Percentiles rank a stretch among this genome's conserved stretches.
phyloP scores from a whole-genome alignment of 2,329 filamentous ascomycete species.

The Blastomyces percursus region DNA sequence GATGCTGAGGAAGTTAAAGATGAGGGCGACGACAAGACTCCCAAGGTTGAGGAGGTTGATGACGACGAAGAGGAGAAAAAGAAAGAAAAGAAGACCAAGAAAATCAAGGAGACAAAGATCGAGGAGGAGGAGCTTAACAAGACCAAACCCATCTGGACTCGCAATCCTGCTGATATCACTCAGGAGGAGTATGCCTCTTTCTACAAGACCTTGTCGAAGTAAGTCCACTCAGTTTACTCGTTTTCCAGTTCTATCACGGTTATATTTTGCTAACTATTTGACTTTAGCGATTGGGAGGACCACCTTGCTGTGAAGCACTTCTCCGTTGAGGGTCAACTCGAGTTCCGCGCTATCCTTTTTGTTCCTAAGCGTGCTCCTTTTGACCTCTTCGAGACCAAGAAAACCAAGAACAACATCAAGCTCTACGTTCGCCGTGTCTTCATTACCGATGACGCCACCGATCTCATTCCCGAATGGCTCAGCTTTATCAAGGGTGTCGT shows the following conservation, averaged over 20 bases:
- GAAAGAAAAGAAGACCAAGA: constrained; percentile 98
- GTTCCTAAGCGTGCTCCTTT: constrained; percentile 99
- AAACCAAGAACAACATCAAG: constrained; percentile 99
- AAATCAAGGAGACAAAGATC: constrained; percentile 95
- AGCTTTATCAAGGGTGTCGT: constrained; percentile 99
- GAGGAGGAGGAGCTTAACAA: constrained; percentile 99
- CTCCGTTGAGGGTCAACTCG: constrained; percentile 99
- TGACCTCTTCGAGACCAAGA: constrained; percentile 99
- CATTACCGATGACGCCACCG: constrained; percentile 98
- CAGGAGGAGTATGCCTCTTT: constrained; percentile 96
- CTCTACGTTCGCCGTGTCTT: constrained; percentile 99
- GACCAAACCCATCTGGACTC: constrained; percentile 99
- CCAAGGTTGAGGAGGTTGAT: constrained; percentile 86
- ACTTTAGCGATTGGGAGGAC: constrained; percentile 79
- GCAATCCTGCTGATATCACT: constrained; percentile 90
- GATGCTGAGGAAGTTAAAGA: constrained; percentile 56
- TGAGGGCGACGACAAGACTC: constrained; percentile 82
- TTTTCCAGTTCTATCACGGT: not conserved
- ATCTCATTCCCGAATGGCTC: constrained; percentile 98
- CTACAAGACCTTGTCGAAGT: constrained; percentile 99
- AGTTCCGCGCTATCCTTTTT: constrained; percentile 99
- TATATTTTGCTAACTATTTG: constrained; percentile 12
- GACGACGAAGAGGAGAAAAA: constrained; percentile 71
- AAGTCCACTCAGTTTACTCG: constrained; percentile 11
- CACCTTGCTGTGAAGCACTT: constrained; percentile 99